These are phyloP conservation scores for Lolium rigidum DNA, from an alignment of 176 grass and related monocot genomes.

Conservation along the genomic window DNA sequence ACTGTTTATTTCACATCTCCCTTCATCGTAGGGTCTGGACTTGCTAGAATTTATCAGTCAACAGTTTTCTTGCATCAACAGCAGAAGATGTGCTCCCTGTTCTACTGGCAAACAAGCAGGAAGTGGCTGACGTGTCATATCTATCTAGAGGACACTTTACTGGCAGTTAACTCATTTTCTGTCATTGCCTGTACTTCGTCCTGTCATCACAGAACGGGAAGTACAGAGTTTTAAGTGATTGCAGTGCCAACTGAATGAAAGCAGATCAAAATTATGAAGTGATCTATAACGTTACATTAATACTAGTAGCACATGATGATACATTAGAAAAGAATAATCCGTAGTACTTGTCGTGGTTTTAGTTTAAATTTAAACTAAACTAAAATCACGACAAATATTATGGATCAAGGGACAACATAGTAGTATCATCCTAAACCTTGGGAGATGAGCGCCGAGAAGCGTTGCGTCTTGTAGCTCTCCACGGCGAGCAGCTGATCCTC, in stretches of 20 bases:
- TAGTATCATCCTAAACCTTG: slow-evolving; percentile 19
- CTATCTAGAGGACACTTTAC: not conserved
- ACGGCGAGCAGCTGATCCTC: slow-evolving; percentile 53
- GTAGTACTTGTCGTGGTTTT: too few relatives aligned
- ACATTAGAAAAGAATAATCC: not conserved
- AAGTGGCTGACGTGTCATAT: not conserved
- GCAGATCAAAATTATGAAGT: too few relatives aligned
- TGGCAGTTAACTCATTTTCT: not conserved
- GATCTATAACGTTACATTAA: too few relatives aligned
- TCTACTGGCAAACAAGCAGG: not conserved
- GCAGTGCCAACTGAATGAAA: not conserved
- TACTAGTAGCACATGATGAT: not conserved
- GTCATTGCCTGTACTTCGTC: not conserved
- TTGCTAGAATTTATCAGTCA: not conserved
- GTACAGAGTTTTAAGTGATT: not conserved
- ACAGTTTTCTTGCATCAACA: not conserved
- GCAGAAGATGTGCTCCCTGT: not conserved
- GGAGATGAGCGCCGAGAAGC: slow-evolving; percentile 55
- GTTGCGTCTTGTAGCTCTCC: slow-evolving; percentile 68
- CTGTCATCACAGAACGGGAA: not conserved
- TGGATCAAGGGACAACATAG: too few relatives aligned
- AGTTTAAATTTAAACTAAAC: too few relatives aligned
- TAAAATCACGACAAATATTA: too few relatives aligned
- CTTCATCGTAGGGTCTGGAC: not conserved
- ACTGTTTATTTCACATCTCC: not conserved